phyloP scores from a whole-genome alignment of 768 basidiomycete genomes.

The Calocera cornea region DNA sequence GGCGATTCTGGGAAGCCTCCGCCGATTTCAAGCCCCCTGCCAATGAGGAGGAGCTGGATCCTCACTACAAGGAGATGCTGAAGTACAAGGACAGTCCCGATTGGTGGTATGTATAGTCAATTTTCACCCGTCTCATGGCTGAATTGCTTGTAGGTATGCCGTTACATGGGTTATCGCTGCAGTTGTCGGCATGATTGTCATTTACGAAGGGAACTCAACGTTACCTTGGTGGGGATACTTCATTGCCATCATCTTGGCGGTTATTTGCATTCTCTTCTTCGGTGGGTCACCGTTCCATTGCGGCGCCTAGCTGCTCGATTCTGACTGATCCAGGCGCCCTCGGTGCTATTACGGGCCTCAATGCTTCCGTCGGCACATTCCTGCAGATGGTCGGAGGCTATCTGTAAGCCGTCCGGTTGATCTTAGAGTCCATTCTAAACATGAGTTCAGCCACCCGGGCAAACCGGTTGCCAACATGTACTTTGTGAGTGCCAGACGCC shows the following conservation, averaged over 20 bases:
- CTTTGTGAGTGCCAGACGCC: conserved; percentile 22
- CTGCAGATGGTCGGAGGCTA: conserved; percentile 39
- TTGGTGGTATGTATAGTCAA: conserved; percentile 33
- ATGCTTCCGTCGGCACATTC: conserved; percentile 28
- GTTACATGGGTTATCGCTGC: conserved; percentile 33
- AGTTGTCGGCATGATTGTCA: conserved; percentile 39
- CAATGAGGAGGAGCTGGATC: conserved; percentile 28
- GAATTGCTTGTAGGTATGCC: conserved; percentile 40
- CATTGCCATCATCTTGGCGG: conserved; percentile 39
- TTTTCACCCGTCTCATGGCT: conserved; percentile 25
- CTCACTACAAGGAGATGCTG: conserved; percentile 44
- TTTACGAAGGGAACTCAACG: conserved; percentile 40
- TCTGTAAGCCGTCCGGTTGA: not conserved
- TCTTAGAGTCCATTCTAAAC: not conserved
- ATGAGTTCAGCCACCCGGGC: conserved; percentile 37
- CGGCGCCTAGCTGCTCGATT: too few species aligned
- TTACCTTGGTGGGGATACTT: conserved; percentile 50
- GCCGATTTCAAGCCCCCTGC: conserved; percentile 27
- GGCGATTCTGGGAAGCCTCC: conserved; percentile 30
- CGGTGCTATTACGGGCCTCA: conserved; percentile 38
- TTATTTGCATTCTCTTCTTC: conserved; percentile 39
- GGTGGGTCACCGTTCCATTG: conserved; percentile 21
- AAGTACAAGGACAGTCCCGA: conserved; percentile 18
- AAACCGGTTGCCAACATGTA: conserved; percentile 54
- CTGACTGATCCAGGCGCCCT: conserved; percentile 31